Percentiles rank a stretch among this genome's conserved stretches.
Conservation (phyloP, 129 eudicot species). For the Tagetes patula region DNA sequence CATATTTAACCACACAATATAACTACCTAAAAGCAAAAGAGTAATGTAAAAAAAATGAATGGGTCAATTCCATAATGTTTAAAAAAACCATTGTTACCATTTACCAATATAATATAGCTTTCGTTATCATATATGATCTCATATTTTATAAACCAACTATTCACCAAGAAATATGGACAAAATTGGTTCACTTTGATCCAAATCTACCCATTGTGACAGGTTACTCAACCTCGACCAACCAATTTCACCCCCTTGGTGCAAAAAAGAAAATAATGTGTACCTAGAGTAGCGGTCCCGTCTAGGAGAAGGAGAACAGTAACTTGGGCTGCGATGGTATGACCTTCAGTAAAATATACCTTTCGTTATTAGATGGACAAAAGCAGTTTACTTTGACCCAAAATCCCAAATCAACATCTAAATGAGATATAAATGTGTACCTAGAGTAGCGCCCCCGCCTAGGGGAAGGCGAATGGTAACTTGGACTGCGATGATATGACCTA, state of each 20-base stretch:
- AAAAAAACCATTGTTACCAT: too few species aligned
- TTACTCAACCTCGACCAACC: neutral
- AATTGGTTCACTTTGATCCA: neutral
- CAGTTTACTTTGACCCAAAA: too few species aligned
- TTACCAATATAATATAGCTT: too few species aligned
- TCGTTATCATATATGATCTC: neutral
- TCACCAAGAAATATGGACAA: too few species aligned
- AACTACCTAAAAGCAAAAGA: neutral
- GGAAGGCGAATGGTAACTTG: slow-evolving; percentile 57
- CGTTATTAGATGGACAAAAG: too few species aligned
- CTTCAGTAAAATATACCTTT: neutral
- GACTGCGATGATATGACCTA: slow-evolving; percentile 52
- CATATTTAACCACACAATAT: slow-evolving; percentile 9
- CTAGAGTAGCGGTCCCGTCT: slow-evolving; percentile 49
- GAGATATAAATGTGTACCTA: slow-evolving; percentile 27
- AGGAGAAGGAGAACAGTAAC: slow-evolving; percentile 58
- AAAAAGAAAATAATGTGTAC: slow-evolving; percentile 16
- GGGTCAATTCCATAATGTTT: neutral
- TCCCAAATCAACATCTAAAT: neutral
- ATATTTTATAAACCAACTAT: neutral
- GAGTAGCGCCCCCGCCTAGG: slow-evolving; percentile 51
- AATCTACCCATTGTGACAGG: neutral
- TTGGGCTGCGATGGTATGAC: slow-evolving; percentile 56
- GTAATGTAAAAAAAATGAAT: neutral
- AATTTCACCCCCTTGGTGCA: slow-evolving; percentile 2